Percentiles rank a stretch among this genome's conserved stretches.
Evolutionary conservation across 345 rosid genomes (phyloP).

Genomic region (Dipteronia sinensis): DNA sequence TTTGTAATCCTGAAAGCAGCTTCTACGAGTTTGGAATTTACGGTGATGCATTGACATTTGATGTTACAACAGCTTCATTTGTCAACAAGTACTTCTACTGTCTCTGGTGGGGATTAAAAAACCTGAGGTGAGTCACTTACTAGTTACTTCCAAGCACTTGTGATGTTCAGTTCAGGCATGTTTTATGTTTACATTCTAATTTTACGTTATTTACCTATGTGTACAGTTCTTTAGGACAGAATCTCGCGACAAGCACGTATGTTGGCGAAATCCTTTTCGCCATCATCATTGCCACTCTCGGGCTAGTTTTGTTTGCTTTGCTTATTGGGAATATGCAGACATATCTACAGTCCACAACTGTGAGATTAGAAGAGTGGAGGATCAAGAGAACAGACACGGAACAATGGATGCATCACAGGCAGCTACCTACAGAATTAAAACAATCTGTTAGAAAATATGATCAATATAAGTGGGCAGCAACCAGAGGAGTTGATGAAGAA

Average conservation of each 20-base stretch:
- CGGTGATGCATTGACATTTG: slow-evolving; percentile 62
- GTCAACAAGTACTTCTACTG: slow-evolving; percentile 83
- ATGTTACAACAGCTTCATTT: slow-evolving; percentile 60
- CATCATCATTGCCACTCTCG: slow-evolving; percentile 72
- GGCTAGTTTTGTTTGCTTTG: slow-evolving; percentile 86
- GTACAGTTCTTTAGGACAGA: slow-evolving; percentile 83
- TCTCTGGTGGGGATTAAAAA: slow-evolving; percentile 97
- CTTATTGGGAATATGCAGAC: slow-evolving; percentile 99
- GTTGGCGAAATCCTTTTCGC: slow-evolving; percentile 80
- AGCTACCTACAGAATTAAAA: slow-evolving; percentile 69
- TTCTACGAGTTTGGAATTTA: slow-evolving; percentile 76
- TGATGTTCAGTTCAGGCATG: too few species aligned
- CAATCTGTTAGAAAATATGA: slow-evolving; percentile 74
- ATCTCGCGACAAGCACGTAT: slow-evolving; percentile 74
- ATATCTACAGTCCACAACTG: slow-evolving; percentile 77
- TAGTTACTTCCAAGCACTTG: too few species aligned
- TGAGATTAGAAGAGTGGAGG: slow-evolving; percentile 90
- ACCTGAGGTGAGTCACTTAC: slow-evolving; percentile 53
- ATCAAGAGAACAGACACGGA: slow-evolving; percentile 88
- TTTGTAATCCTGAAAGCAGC: slow-evolving; percentile 49
- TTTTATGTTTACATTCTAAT: slow-evolving; percentile 1
- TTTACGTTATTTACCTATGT: background rate
- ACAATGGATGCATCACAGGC: slow-evolving; percentile 96
- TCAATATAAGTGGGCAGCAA: slow-evolving; percentile 87
- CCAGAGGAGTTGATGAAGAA: slow-evolving; percentile 91